Conservation (phyloP, 2,329 filamentous ascomycete species). For the Xylaria polymorpha region DNA sequence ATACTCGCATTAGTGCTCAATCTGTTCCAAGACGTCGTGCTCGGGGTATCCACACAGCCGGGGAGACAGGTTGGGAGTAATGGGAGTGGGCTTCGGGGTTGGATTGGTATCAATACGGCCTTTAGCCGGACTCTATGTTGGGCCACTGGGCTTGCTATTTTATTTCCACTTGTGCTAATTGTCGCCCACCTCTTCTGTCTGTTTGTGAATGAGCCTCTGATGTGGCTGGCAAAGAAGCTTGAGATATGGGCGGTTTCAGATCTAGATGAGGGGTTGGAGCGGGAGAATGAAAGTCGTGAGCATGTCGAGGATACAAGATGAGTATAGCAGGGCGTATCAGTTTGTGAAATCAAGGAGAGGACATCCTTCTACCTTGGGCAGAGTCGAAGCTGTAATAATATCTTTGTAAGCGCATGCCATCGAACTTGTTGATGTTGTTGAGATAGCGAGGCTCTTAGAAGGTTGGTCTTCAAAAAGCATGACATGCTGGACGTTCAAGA, state of each 20-base stretch:
- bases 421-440: neutral
- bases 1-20: slow-evolving; percentile 53
- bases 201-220: slow-evolving; percentile 55
- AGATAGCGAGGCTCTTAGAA: neutral
- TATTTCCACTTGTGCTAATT: slow-evolving; percentile 60
- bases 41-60: slow-evolving; percentile 44
- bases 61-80: slow-evolving; percentile 40
- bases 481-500: neutral
- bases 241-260: slow-evolving; percentile 7
- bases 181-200: slow-evolving; percentile 70
- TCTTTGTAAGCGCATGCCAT: neutral
- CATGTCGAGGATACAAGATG: neutral
- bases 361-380: neutral
- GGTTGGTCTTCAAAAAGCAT: neutral
- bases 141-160: slow-evolving; percentile 53
- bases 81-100: slow-evolving; percentile 50
- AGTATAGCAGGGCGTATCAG: neutral
- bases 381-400: neutral
- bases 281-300: slow-evolving; percentile 6
- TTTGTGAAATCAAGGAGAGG: neutral
- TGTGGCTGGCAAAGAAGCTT: slow-evolving; percentile 14
- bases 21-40: slow-evolving; percentile 49
- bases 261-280: neutral
- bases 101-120: slow-evolving; percentile 48
- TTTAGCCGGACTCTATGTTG: slow-evolving; percentile 51